These are phyloP conservation scores for Leccinum obscurum DNA, from an alignment of 768 basidiomycete genomes.

Conservation along the genomic window DNA sequence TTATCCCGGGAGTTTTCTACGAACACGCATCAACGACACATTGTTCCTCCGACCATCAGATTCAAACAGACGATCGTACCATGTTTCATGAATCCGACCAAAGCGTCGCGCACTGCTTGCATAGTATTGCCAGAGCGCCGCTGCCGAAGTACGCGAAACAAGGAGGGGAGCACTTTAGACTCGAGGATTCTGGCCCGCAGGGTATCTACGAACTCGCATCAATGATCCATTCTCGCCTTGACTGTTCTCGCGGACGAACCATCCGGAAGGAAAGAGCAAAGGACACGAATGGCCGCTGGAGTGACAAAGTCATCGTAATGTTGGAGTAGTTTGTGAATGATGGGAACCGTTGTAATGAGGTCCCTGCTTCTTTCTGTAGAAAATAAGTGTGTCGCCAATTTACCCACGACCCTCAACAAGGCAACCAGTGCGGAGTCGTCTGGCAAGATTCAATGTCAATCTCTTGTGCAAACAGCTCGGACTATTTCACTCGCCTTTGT, in stretches of 20 bases:
- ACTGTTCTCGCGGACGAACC: slow-evolving; percentile 3
- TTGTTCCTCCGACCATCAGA: too few species aligned
- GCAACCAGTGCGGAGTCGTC: slow-evolving; percentile 23
- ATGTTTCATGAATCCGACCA: too few species aligned
- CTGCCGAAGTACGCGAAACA: fast-evolving
- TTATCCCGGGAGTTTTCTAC: slow-evolving; percentile 18
- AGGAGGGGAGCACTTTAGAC: too few species aligned
- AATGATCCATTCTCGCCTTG: neutral
- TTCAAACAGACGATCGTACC: too few species aligned
- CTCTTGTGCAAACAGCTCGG: too few species aligned
- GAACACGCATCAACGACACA: neutral
- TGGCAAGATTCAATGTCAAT: neutral
- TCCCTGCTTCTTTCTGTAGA: slow-evolving; percentile 2
- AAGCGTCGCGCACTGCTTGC: fast-evolving
- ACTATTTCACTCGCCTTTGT: slow-evolving; percentile 10
- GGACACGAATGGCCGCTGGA: slow-evolving; percentile 25
- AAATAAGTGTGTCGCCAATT: slow-evolving; percentile 9
- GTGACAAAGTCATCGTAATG: slow-evolving; percentile 29
- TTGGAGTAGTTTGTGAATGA: slow-evolving; percentile 17
- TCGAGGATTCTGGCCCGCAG: too few species aligned
- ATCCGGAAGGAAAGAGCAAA: slow-evolving; percentile 26
- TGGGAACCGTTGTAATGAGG: neutral
- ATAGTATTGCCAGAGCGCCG: fast-evolving
- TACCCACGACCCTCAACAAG: slow-evolving; percentile 18
- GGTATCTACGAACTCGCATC: neutral